These are phyloP conservation scores for Eimeria acervulina DNA, from an alignment of 169 alveolate species.

Conservation along the genomic window DNA sequence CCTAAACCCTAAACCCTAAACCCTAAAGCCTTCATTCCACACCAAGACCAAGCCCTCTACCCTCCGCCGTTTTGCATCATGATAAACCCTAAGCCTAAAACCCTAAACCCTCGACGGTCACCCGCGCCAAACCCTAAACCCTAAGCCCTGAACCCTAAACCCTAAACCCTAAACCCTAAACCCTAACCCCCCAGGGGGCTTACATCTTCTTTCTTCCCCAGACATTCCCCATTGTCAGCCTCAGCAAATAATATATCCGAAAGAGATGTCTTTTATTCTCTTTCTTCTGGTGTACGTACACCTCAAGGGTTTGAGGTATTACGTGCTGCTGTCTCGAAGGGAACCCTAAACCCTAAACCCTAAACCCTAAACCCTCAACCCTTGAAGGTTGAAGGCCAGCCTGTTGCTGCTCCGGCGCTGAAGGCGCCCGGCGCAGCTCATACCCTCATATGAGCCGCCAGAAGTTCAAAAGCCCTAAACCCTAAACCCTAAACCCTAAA, in stretches of 20 bases:
- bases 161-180: not conserved
- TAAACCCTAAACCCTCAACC: slow-evolving; percentile 44
- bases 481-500: not conserved
- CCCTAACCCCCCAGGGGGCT: slow-evolving; percentile 3
- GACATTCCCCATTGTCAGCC: not conserved
- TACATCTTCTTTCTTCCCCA: not conserved
- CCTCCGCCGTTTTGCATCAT: not conserved
- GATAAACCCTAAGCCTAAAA: not conserved
- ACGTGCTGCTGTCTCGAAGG: not conserved
- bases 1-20: slow-evolving; percentile 54
- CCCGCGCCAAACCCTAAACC: not conserved
- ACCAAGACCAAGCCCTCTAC: not conserved
- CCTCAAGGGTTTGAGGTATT: not conserved
- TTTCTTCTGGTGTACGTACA: not conserved
- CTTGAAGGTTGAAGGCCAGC: not conserved
- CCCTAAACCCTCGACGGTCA: not conserved
- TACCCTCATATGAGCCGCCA: not conserved
- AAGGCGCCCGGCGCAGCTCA: not conserved
- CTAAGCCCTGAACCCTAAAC: not conserved
- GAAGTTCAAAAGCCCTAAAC: not conserved
- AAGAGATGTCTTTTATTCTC: not conserved
- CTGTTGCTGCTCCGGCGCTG: not conserved
- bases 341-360: slow-evolving; percentile 43
- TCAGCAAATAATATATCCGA: not conserved
- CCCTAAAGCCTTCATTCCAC: not conserved